Evolutionary conservation across 257 asterid genomes (phyloP), one percentile per base, ranked within the genome.

Genomic region (Nemophila menziesii): DNA sequence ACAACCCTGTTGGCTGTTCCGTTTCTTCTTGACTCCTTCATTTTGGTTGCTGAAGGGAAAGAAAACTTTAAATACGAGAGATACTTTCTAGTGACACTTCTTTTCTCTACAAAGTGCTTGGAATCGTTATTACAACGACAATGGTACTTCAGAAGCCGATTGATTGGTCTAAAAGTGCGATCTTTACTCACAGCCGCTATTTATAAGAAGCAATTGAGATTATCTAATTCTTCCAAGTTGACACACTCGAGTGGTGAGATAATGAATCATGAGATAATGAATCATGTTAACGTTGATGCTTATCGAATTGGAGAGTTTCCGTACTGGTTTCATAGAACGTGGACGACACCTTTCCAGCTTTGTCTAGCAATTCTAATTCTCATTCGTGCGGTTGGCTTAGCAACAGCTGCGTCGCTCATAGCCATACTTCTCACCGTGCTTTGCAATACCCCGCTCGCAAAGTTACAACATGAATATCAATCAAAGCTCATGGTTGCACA

Each of bases 51-150:
- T 4, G 48, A 61, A 45, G 76, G 66, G 12, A 43, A 18, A 9
- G 59, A 50, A 40, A 22, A 19, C 4, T 64, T 56, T 37, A 39
- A 40, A 18, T 44, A 60, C 16, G 59, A 59, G 53, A 71, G 71
- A 8, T 63, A 58, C 40, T 62, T 42, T 1, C 34, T 64, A 16
- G 49, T 60, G 0, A 46, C 19, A 20, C 63, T 57, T 8, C 63
- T 64, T 27, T 55, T 69, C 34, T 18, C 60, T 5, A 49, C 55
- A 6, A 69, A 69, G 56, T 43, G 48, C 42, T 4, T 64, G 41
- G 76, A 69, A 64, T 64, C 76, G 18, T 26, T 64, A 1, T 52
- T 69, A n/a, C 62, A 64, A 27, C 55, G 72, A 43, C 76, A 69
- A 17, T 69, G 72, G 72, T 60, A 22, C 33, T 69, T 69, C 34